Evolutionary conservation across 208 protist species (phyloP).

Genomic region (Crithidia sp.): DNA sequence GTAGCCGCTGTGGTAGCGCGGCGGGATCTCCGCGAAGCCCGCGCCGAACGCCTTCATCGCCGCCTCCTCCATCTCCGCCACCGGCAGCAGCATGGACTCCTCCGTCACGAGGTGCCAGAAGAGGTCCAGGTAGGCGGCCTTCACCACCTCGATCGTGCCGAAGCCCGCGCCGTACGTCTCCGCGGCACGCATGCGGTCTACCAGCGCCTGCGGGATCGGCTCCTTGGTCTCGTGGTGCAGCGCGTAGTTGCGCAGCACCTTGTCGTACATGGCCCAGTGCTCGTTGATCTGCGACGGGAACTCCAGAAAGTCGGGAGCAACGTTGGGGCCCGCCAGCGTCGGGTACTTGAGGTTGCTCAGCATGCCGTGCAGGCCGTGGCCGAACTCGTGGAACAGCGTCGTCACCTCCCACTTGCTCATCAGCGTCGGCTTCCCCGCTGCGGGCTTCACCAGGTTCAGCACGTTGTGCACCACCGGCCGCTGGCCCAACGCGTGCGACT

Average conservation of each 20-base stretch:
- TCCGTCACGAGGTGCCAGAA: conserved; percentile 49
- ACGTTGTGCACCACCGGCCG: conserved; percentile 53
- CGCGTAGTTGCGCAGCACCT: conserved; percentile 58
- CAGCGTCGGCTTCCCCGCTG: conserved; percentile 50
- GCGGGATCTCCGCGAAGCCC: conserved; percentile 24
- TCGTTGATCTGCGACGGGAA: conserved; percentile 85
- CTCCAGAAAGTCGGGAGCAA: conserved; percentile 81
- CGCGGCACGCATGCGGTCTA: conserved; percentile 53
- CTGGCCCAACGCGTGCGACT: conserved; percentile 34
- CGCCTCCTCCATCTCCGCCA: conserved; percentile 36
- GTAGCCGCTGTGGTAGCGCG: conserved; percentile 49
- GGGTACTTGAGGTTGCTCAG: conserved; percentile 45
- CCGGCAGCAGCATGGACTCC: conserved; percentile 21
- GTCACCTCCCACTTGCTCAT: conserved; percentile 54
- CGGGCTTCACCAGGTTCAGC: conserved; percentile 60
- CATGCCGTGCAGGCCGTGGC: conserved; percentile 82
- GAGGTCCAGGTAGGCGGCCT: conserved; percentile 54
- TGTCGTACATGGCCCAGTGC: conserved; percentile 60
- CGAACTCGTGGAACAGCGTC: conserved; percentile 78
- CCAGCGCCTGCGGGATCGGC: conserved; percentile 47
- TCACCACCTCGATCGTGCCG: conserved; percentile 53
- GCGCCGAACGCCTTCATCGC: conserved; percentile 21
- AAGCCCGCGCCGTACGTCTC: conserved; percentile 43
- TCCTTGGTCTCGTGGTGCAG: conserved; percentile 60
- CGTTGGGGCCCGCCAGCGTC: conserved; percentile 57